Base-by-base conservation (phyloP, 2,329 filamentous ascomycete genomes). In the Ophiosphaerella korrae region DNA sequence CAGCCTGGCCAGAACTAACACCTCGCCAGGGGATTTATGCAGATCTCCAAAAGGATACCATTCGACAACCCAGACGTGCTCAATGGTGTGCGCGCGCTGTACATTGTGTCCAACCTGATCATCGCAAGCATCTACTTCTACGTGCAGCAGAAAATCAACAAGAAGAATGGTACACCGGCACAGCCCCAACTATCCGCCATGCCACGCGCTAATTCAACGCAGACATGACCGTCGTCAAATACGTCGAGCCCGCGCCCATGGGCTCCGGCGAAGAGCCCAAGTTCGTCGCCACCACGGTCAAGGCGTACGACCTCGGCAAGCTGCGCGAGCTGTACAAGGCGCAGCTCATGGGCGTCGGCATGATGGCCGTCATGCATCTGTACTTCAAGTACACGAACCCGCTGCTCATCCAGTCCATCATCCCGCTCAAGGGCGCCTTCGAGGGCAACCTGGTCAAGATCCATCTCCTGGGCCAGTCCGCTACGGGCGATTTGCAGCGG, bases 321-420 rank as follows among this genome's bases (percentile, higher is more conserved):
- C 84, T 97, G 73, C 89, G 89, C 78, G 81, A 84, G 60, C 83
- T 91, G 62, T 90, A 93, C 84, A 94, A 94, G 77, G 84, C 88
- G 60, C 93, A 97, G 80, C 79, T 95, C 69, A 97, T 96, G 90
- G 94, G 94, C 53, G 82, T 99, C 52, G 92, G 84, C 75, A 99
- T 99, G 92, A 97, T 99, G 93, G 86, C 78, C 56, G 90, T 97
- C 72, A 97, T 99, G 93, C 94, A 99, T 81, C 63, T 99, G 56
- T 99, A 97, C 87, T 89, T 99, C 84, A 92, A 97, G 77, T 99
- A 97, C 88, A 97, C 92, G 80, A 99, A 97, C 86, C 94, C 94
- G 36, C 89, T 99, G 44, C 82, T 97, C 70, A 96, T 99, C 80
- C 94, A 99, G 85, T 95, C 89, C 75, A 96, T 99, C 80, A 94